These are phyloP conservation scores for Aspergillus brunneoviolaceus DNA, from an alignment of 2,329 filamentous ascomycete species.

Conservation along the genomic window DNA sequence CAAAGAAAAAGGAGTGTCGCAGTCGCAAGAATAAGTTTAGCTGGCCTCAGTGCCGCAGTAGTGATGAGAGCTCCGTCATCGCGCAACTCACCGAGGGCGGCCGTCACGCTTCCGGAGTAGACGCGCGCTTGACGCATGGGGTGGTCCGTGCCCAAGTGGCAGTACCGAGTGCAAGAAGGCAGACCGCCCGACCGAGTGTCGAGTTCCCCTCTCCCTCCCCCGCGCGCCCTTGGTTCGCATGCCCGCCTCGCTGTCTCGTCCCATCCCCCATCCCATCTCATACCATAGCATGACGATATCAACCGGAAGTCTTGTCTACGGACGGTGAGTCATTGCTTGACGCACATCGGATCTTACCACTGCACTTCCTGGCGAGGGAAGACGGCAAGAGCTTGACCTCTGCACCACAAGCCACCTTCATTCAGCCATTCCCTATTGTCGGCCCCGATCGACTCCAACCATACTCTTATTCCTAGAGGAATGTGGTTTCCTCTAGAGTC, in stretches of 20 bases:
- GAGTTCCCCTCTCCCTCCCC: slow-evolving; percentile 18
- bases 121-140: slow-evolving; percentile 20
- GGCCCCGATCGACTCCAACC: slow-evolving; percentile 10
- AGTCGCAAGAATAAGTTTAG: slow-evolving; percentile 3
- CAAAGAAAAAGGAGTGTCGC: background rate
- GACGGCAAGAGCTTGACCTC: background rate
- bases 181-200: slow-evolving; percentile 11
- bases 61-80: slow-evolving; percentile 22
- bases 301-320: slow-evolving; percentile 10
- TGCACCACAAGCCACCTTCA: background rate
- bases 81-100: background rate
- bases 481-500: slow-evolving; percentile 37
- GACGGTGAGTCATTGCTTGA: slow-evolving; percentile 12
- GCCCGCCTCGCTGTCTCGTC: slow-evolving; percentile 18
- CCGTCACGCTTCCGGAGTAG: slow-evolving; percentile 6
- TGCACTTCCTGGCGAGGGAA: background rate
- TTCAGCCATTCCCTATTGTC: slow-evolving; percentile 1
- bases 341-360: slow-evolving; percentile 2
- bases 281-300: slow-evolving; percentile 18
- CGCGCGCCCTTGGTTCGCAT: slow-evolving; percentile 20
- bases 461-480: slow-evolving; percentile 30
- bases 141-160: slow-evolving; percentile 15
- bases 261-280: slow-evolving; percentile 10
- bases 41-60: slow-evolving; percentile 16
- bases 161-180: slow-evolving; percentile 4